Evolutionary conservation across 768 basidiomycete genomes (phyloP).

Genomic region (Crucibulum laeve): DNA sequence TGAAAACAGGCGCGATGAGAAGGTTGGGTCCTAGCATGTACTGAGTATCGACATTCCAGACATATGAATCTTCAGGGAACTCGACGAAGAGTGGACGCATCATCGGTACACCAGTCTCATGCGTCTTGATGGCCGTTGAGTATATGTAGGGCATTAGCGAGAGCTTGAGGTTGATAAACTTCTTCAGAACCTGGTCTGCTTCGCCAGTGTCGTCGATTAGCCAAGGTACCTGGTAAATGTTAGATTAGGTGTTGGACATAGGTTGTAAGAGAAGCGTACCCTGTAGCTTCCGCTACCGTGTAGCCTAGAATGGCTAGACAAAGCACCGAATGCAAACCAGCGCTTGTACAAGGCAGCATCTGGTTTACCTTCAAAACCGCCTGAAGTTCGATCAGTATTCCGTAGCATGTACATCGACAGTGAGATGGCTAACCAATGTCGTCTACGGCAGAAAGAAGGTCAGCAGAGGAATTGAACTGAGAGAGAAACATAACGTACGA

Average conservation of each 20-base stretch:
- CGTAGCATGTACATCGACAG: no score
- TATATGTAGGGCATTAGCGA: conserved; percentile 43
- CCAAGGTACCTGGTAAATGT: conserved; percentile 31
- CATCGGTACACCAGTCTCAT: conserved; percentile 24
- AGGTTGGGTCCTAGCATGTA: conserved; percentile 27
- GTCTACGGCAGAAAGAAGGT: conserved; percentile 12
- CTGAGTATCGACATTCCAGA: conserved; percentile 26
- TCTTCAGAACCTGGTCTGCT: conserved; percentile 29
- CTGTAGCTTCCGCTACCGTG: conserved; percentile 45
- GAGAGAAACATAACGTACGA: conserved; percentile 13
- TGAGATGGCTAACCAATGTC: no score
- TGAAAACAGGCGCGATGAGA: conserved; percentile 27
- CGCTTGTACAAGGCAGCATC: conserved; percentile 37
- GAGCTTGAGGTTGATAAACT: conserved; percentile 37
- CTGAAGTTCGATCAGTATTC: conserved; percentile 9
- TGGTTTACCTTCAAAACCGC: conserved; percentile 29
- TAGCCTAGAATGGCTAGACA: conserved; percentile 39
- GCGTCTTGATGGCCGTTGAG: conserved; percentile 22
- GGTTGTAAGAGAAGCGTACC: conserved; percentile 14
- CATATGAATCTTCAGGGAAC: conserved; percentile 24
- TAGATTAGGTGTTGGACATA: not conserved
- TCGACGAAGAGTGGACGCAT: conserved; percentile 30
- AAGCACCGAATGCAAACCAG: conserved; percentile 36
- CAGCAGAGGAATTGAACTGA: not conserved
- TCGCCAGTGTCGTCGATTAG: conserved; percentile 33